These are phyloP conservation scores for Prillingera fragicola DNA, from an alignment of 1,284 basidiomycete species.

Conservation along the genomic window DNA sequence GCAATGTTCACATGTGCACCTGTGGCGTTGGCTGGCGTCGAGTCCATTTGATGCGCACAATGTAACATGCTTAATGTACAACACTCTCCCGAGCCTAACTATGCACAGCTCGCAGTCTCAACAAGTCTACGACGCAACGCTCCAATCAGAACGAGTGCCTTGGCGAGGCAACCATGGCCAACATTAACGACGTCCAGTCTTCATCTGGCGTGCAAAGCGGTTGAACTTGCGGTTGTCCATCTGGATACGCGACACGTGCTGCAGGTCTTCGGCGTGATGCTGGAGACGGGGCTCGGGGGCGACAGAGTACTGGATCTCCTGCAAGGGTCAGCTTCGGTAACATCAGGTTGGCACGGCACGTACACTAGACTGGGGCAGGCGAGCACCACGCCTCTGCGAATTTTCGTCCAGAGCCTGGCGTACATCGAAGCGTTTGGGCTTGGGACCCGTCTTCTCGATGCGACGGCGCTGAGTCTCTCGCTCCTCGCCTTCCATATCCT, in stretches of 20 bases:
- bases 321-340: background rate
- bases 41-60: too few species aligned
- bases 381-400: constrained; percentile 34
- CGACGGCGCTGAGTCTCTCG: constrained; percentile 5
- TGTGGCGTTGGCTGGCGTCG: too few species aligned
- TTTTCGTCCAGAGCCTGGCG: constrained; percentile 35
- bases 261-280: constrained; percentile 33
- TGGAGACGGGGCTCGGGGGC: constrained; percentile 33
- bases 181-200: constrained; percentile 4
- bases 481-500: constrained; percentile 13
- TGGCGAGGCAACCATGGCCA: too few species aligned
- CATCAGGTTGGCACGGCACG: constrained; percentile 8
- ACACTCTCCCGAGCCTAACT: constrained; percentile 7
- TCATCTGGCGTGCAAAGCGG: constrained; percentile 42
- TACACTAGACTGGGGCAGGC: constrained; percentile 32
- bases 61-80: constrained; percentile 12
- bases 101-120: too few species aligned
- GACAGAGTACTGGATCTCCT: constrained; percentile 43
- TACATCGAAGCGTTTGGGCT: constrained; percentile 34
- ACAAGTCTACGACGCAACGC: too few species aligned
- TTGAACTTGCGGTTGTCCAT: constrained; percentile 45
- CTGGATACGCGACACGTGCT: constrained; percentile 39
- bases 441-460: constrained; percentile 11
- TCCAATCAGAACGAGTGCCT: too few species aligned
- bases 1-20: too few species aligned